Evolutionary conservation across 192 early-diverging fungal species (phyloP).

Genomic region (Backusella macrospora): DNA sequence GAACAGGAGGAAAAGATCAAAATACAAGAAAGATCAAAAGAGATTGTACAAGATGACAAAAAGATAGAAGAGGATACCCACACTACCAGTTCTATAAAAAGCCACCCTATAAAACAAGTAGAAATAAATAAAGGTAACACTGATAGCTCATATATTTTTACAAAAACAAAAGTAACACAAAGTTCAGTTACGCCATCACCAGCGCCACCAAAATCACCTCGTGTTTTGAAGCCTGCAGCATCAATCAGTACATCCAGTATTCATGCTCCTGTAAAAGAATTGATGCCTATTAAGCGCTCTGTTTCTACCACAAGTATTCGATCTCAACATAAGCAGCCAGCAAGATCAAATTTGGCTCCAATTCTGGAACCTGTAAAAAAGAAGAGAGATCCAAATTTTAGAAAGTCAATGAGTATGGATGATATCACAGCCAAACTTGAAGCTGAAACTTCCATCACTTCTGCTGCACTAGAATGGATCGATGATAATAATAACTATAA

Average conservation of each 20-base stretch:
- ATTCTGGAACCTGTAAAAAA: background rate
- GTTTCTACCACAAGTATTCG: background rate
- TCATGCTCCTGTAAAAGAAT: background rate
- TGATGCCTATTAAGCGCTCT: background rate
- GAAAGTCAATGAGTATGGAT: constrained; percentile 15
- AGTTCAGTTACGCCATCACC: background rate
- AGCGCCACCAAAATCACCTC: background rate
- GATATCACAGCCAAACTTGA: background rate
- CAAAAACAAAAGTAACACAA: background rate
- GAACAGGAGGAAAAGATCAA: background rate
- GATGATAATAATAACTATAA: constrained; percentile 4
- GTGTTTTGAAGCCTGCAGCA: background rate
- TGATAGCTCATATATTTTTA: constrained; percentile 6
- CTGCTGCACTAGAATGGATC: constrained; percentile 19
- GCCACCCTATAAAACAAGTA: background rate
- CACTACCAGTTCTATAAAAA: background rate
- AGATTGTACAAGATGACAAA: background rate
- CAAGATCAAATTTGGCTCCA: background rate
- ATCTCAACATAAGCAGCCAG: background rate
- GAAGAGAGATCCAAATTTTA: background rate
- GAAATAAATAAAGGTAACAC: constrained; percentile 16
- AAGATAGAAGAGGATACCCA: background rate
- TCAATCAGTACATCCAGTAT: constrained; percentile 7
- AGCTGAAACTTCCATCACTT: background rate
- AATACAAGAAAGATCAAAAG: background rate